phyloP scores from a whole-genome alignment of 2,329 filamentous ascomycete genomes.

The Cladophialophora chaetospira region DNA sequence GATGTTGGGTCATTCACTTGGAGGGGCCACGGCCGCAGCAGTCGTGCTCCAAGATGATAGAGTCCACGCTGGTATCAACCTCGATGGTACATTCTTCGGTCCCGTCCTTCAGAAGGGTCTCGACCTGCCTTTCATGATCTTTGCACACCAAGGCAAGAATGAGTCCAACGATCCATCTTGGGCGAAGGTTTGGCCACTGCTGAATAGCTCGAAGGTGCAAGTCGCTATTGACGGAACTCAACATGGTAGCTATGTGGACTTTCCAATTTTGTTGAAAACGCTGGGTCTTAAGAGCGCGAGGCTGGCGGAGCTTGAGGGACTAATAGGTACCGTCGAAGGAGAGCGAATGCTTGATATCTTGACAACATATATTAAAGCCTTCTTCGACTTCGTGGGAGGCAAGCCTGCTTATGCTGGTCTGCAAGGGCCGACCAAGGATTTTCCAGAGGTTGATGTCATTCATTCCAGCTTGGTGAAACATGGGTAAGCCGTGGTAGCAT shows the following conservation, averaged over 20 bases:
- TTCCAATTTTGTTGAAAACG: not conserved
- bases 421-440: not conserved
- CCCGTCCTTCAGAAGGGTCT: not conserved
- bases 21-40: no score
- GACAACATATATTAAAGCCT: not conserved
- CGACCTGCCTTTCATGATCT: constrained; percentile 7
- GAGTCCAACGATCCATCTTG: not conserved
- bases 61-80: constrained; percentile 1
- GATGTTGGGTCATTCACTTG: not conserved
- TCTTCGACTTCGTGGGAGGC: constrained; percentile 4
- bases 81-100: constrained; percentile 6
- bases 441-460: not conserved
- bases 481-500: no score
- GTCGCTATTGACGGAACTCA: not conserved
- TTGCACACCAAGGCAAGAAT: constrained; percentile 6
- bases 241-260: not conserved
- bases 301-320: not conserved
- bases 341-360: constrained; percentile 1
- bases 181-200: constrained; percentile 6
- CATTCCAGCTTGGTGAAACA: not conserved
- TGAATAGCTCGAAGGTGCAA: constrained; percentile 3
- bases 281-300: not conserved
- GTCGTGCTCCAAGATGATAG: not conserved
- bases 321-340: not conserved
- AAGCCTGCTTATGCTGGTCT: not conserved